phyloP scores from a whole-genome alignment of 805 yeast genomes.

The Kodamaea hsintzibuensis region DNA sequence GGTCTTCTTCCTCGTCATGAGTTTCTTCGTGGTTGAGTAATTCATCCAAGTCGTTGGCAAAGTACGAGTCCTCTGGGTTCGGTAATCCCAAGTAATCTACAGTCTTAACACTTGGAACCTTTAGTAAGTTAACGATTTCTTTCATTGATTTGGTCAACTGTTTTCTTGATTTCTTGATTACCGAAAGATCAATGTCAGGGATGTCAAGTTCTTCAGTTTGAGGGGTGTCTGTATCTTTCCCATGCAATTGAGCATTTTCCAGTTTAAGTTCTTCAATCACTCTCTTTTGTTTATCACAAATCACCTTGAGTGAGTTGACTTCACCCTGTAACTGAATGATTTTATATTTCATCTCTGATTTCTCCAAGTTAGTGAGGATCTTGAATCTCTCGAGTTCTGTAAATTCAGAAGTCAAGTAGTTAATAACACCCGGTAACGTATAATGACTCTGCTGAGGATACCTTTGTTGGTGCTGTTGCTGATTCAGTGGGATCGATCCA shows the following conservation, averaged over 20 bases:
- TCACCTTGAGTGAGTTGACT: conserved; percentile 42
- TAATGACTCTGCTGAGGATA: conserved; percentile 27
- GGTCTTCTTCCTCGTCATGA: conserved; percentile 7
- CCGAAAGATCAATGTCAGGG: conserved; percentile 36
- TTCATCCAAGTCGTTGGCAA: conserved; percentile 19
- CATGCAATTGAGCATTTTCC: conserved; percentile 8
- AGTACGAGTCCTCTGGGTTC: conserved; percentile 16
- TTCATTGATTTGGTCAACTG: conserved; percentile 38
- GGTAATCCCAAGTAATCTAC: conserved; percentile 23
- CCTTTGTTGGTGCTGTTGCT: conserved; percentile 9
- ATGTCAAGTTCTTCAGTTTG: conserved; percentile 13
- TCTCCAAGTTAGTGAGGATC: conserved; percentile 54
- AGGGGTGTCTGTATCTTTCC: neutral
- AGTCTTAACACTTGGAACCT: conserved; percentile 25
- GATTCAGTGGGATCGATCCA: neutral
- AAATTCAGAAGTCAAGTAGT: conserved; percentile 58
- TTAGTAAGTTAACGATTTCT: conserved; percentile 34
- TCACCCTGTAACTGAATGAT: conserved; percentile 56
- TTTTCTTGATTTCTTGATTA: conserved; percentile 32
- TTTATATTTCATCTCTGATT: conserved; percentile 50
- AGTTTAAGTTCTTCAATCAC: conserved; percentile 40
- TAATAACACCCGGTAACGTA: conserved; percentile 61
- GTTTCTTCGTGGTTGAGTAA: conserved; percentile 15
- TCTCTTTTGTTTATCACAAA: conserved; percentile 43
- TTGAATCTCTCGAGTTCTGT: conserved; percentile 44